These are phyloP conservation scores for Botrytis pseudocinerea DNA, from an alignment of 2,329 filamentous ascomycete species.

Conservation along the genomic window DNA sequence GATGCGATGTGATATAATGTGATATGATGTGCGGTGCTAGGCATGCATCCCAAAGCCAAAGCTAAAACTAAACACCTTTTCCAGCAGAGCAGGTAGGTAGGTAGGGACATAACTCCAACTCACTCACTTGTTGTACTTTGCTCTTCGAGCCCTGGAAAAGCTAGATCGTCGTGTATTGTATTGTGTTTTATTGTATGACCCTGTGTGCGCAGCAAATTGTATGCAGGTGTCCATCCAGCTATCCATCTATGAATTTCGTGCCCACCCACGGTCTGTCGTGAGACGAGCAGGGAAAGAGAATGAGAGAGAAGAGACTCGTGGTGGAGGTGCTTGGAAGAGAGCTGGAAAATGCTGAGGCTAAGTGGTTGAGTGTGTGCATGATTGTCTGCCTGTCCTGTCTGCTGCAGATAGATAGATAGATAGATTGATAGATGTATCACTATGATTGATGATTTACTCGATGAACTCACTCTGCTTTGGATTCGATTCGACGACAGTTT, in stretches of 20 bases:
- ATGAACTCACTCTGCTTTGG: not conserved
- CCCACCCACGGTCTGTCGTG: not conserved
- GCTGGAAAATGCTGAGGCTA: not conserved
- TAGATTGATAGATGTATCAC: not conserved
- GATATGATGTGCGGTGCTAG: too few relatives aligned
- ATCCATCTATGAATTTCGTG: not conserved
- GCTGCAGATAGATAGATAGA: not conserved
- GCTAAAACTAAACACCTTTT: not conserved
- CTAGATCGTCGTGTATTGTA: not conserved
- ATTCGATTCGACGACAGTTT: not conserved
- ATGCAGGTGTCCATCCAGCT: slow-evolving; percentile 4
- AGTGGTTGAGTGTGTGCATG: not conserved
- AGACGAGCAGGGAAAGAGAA: not conserved
- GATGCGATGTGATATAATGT: too few relatives aligned
- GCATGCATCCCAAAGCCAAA: not conserved
- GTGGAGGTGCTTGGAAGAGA: not conserved
- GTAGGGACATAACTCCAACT: not conserved
- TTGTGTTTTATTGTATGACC: not conserved
- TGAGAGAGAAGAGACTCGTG: not conserved
- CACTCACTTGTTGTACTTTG: too few relatives aligned
- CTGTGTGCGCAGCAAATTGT: not conserved
- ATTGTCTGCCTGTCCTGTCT: not conserved
- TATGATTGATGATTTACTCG: not conserved
- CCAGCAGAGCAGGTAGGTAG: not conserved
- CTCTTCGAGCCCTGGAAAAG: not conserved